Evolutionary conservation across 2,329 filamentous ascomycete species (phyloP), one percentile per base, ranked within the genome.

Genomic region (Fusarium sp.): DNA sequence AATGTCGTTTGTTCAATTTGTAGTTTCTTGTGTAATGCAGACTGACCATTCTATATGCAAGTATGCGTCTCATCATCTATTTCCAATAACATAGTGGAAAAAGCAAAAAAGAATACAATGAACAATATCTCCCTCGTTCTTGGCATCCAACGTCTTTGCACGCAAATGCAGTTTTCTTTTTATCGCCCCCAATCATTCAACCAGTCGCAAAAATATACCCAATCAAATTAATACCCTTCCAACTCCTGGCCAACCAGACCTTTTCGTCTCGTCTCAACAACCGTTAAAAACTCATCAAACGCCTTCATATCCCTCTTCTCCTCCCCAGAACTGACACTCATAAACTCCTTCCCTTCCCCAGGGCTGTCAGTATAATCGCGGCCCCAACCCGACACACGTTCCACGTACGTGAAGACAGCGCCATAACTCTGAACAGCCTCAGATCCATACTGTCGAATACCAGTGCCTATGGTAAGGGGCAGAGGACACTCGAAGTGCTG

Each of bases 401-500:
- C 55, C 6, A 24, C 22, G 8, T 68, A 68, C 24, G 24, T 24
- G 4, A 68, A 58, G 14, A 66, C 33, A 9, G 33, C n/a, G 3
- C 30, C 24, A 22, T 28, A 33, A n/a, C 16, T 13, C 14, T 56
- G 28, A 31, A 41, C 18, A 6, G 24, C 33, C 2, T 39, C 22
- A 20, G 55, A 55, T 3, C 65, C 65, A 20, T 67, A 61, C 14
- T 33, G 13, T 8, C 20, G 44, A 26, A 67, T 61, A 5, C 61
- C 65, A 9, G 41, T 50, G 2, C 55, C 65, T 0, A 30, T 30
- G n/a, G 55, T 39, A 24, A 20, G 30, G 12, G 66, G 51, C 3
- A 28, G 11, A 22, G 66, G 64, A 15, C 47, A 50, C 18, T 68
- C 66, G 38, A 69, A 68, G 26, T 50, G 33, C 9, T 26, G 64